phyloP scores from a whole-genome alignment of 1,139 yeast species.

The Scheffersomyces illinoinensis region DNA sequence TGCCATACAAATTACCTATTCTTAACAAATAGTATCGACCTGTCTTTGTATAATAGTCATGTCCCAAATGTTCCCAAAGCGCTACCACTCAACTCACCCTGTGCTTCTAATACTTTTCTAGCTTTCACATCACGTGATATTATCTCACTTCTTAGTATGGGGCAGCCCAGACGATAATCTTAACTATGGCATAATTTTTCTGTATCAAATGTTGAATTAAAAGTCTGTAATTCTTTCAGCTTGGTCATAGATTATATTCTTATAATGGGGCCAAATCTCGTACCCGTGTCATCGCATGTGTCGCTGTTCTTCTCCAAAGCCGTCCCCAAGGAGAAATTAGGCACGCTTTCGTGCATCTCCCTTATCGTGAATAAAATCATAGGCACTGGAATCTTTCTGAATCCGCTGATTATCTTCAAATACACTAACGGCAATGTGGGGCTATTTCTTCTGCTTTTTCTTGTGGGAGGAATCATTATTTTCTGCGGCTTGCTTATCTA shows the following conservation, averaged over 20 bases:
- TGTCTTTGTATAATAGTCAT: no score
- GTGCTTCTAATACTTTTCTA: no score
- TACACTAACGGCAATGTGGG: slow-evolving; percentile 47
- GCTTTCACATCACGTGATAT: not conserved
- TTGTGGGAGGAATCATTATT: slow-evolving; percentile 45
- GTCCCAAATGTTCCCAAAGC: no score
- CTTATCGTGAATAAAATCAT: slow-evolving; percentile 52
- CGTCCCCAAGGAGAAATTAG: slow-evolving; percentile 13
- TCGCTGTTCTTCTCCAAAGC: not conserved
- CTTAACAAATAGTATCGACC: no score
- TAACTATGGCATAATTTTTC: not conserved
- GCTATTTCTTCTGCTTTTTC: slow-evolving; percentile 39
- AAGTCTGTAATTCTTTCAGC: not conserved
- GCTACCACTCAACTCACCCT: no score
- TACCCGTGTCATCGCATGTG: not conserved
- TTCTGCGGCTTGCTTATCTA: slow-evolving; percentile 50
- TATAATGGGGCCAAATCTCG: not conserved
- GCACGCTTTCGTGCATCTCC: slow-evolving; percentile 28
- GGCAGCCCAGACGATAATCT: not conserved
- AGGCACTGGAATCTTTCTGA: slow-evolving; percentile 53
- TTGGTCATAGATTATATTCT: not conserved
- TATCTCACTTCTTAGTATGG: not conserved
- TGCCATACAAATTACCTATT: no score
- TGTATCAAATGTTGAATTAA: not conserved
- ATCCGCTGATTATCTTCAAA: slow-evolving; percentile 48